Evolutionary conservation across 2,329 filamentous ascomycete genomes (phyloP).

Genomic region (Aspergillus uvarum): DNA sequence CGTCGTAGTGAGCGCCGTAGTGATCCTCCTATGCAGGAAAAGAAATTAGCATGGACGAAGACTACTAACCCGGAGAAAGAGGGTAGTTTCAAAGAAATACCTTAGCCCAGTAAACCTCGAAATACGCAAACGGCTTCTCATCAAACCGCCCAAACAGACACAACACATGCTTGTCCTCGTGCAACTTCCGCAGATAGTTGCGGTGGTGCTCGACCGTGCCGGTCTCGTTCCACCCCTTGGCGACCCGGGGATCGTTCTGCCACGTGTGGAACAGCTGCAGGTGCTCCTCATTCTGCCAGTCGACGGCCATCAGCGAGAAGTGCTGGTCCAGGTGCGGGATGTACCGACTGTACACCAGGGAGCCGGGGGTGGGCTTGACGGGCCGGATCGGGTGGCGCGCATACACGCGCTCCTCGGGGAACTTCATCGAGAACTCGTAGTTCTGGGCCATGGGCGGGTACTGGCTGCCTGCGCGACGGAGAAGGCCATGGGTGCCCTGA

Average conservation of each 20-base stretch:
- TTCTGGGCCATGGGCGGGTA: constrained; percentile 41
- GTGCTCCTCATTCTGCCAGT: constrained; percentile 64
- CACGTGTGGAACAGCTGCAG: constrained; percentile 71
- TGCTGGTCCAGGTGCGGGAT: constrained; percentile 73
- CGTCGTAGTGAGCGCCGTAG: constrained; percentile 58
- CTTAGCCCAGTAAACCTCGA: constrained; percentile 77
- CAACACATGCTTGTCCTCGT: constrained; percentile 68
- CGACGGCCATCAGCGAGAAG: constrained; percentile 74
- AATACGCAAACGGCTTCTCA: constrained; percentile 71
- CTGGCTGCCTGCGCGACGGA: constrained; percentile 25
- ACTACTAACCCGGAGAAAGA: too few species aligned
- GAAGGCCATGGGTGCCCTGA: constrained; percentile 33
- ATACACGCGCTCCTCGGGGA: constrained; percentile 53
- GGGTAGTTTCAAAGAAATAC: constrained; percentile 34
- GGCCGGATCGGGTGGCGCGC: constrained; percentile 70
- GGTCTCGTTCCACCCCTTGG: constrained; percentile 76
- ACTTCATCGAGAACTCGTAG: constrained; percentile 41
- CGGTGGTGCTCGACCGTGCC: constrained; percentile 73
- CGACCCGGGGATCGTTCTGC: constrained; percentile 82
- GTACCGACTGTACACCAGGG: constrained; percentile 74
- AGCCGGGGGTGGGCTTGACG: constrained; percentile 68
- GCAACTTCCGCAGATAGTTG: constrained; percentile 66
- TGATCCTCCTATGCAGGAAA: constrained; percentile 54
- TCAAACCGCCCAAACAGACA: constrained; percentile 64
- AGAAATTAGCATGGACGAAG: too few species aligned